Evolutionary conservation across 129 eudicot species (phyloP), one percentile per base, ranked within the genome.

Genomic region (Artemisia annua): DNA sequence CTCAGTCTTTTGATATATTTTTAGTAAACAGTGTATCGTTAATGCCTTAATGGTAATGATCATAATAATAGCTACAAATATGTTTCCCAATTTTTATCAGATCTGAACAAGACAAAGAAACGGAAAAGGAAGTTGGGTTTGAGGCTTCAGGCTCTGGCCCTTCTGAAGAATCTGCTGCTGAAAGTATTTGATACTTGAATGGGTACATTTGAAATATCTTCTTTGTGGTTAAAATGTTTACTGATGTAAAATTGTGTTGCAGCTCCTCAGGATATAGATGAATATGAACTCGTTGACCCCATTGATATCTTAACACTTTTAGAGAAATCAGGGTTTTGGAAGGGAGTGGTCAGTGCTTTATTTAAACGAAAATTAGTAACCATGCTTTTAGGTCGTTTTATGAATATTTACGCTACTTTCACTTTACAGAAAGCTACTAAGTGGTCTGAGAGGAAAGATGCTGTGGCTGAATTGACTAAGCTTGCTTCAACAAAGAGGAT

Each of bases 21-120:
- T 48, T 63, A 26, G 11, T 22, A 16, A 56, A 19, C 2, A 3
- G 69, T 16, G 4, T 24, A 53, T 44, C 32, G 4, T n/a, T 1
- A 22, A 24, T 70, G 43, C 32, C 4, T n/a, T 1, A 22, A 24
- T 70, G 43, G 3, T 48, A 19, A 15, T 28, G 30, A 57, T 59
- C 2, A 52, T 46, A 35, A 49, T n/a, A 52, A 11, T 63, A 54
- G 26, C 48, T 55, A 64, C 43, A 9, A 19, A 26, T 30, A 72
- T 28, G 4, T 71, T 26, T 26, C 51, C 39, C 19, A 56, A 39
- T 13, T 48, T 13, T 59, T 69, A 63, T 61, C 76, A 95, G 99
- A 84, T 95, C 97, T 50, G 99, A 95, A 81, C 99, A 95, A 86
- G 97, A 95, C 80, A 95, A 90, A 67, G 99, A 94, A 80, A 97